Base-by-base conservation (phyloP, 2,329 filamentous ascomycete genomes). In the Thielaviopsis punctulata region DNA sequence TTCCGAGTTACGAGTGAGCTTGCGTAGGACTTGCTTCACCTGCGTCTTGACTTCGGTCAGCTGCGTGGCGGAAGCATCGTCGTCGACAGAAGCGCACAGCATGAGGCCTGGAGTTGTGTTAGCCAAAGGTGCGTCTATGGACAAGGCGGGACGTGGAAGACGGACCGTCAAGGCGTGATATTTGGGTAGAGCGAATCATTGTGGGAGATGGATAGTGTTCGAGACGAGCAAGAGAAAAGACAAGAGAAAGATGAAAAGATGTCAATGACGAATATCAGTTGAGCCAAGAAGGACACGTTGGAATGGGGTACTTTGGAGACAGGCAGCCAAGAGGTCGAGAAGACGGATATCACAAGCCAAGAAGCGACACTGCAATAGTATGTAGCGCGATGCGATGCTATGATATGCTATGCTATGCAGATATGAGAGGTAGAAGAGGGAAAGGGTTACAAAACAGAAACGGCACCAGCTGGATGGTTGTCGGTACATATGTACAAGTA, bases 161-260 rank as follows among this genome's bases (percentile, higher is more conserved):
- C 60, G 54, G 63, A 92, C 88, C 90, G 69, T 96, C 92, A 49
- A 96, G 77, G 68, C 92, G 78, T 58, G 87, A 84, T 70, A 98
- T 95, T 70, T 95, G 86, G 51, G 90, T 98, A 62, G 89, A 92
- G 66, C 79, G 80, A 62, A 95, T 90, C 88, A 90, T 92, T 23
- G 59, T 66, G 58, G 41, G 41, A 44, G 50, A 25, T 39, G 47
- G 22, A 52, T 41, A 19, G 7, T 4, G n/a, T n/a, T 23, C 18
- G 19, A 18, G 10, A 5, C 15, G 15, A 24, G 15, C 25, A 21
- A 15, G 3, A 18, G 25, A 36, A 7, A 33, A 12, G 41, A 24
- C 13, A 23, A 19, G 24, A 27, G 15, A 18, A 30, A 23, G 9
- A 25, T 36, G 12, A 15, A 12, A 7, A n/a, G 30, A 36, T 36